Base-by-base conservation (phyloP, 2,329 filamentous ascomycete genomes). In the Truncatella angustata region DNA sequence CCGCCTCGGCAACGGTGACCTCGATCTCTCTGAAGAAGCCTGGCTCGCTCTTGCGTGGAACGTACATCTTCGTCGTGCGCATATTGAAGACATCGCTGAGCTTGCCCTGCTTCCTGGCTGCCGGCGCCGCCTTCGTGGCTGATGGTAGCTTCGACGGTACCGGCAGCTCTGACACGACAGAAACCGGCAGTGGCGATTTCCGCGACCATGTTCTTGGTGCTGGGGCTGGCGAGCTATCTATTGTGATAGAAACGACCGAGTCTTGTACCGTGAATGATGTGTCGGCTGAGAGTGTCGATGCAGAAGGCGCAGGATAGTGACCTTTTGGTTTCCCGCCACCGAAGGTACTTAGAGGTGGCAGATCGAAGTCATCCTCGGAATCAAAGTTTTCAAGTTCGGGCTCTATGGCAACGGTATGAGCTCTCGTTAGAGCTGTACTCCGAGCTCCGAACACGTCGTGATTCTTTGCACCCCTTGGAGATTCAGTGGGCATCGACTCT, bases 21-120 rank as follows among this genome's bases (percentile, higher is more conserved):
- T 69, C 66, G 16, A 69, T 36, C 46, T 68, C 72, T 23, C 64
- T 60, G 55, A 73, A 71, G 60, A 73, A 77, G 3, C 74, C 74
- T 5, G 60, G 60, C 12, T 61, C 61, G 40, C 70, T 71, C 23
- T 60, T 61, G 37, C 67, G 66, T 11, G 73, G 70, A 32, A 72
- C 57, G 53, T 72, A 66, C 11, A 74, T 54, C 53, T 70, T 75
- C 55, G 73, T 76, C 59, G 35, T 63, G 23, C 54, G 45, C 35
- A 53, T 58, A 9, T 44, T 49, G 47, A 61, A 57, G 5, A 50
- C 36, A 30, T 52, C 44, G 40, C 59, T 24, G 11, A 61, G 49
- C 5, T 57, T 60, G 3, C 49, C 28, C 45, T 64, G 58, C 18
- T 53, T 56, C 14, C 43, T 37, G 11, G 30, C 12, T 35, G 16